Evolutionary conservation across 306 rosid genomes (phyloP).

Genomic region (Corylus avellana): DNA sequence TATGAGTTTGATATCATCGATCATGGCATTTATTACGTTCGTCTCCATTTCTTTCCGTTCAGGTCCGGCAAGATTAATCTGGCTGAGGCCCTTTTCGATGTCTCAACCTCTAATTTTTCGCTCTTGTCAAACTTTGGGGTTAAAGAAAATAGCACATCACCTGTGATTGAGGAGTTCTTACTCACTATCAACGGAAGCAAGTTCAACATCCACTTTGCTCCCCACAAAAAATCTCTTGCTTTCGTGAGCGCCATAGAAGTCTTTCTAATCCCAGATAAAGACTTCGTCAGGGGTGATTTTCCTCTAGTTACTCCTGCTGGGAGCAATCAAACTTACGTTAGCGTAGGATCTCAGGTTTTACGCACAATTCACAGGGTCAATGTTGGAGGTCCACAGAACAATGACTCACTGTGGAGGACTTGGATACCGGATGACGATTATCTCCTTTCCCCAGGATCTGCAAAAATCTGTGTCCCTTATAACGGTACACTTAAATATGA

Average conservation of each 20-base stretch:
- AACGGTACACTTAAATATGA: fast-evolving
- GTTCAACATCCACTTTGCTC: constrained; percentile 33
- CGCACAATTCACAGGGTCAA: constrained; percentile 37
- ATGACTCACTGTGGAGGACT: constrained; percentile 21
- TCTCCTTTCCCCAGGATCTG: background rate
- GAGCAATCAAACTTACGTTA: background rate
- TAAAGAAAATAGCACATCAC: background rate
- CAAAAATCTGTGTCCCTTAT: background rate
- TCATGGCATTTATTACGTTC: constrained; percentile 35
- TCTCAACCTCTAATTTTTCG: constrained; percentile 26
- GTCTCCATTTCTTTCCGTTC: constrained; percentile 57
- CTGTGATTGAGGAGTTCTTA: constrained; percentile 31
- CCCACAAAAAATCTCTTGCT: constrained; percentile 25
- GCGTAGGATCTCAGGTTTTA: background rate
- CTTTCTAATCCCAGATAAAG: constrained; percentile 23
- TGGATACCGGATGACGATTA: constrained; percentile 43
- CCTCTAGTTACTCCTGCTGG: background rate
- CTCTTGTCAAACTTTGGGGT: constrained; percentile 19
- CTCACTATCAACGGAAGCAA: background rate
- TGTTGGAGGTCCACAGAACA: constrained; percentile 35
- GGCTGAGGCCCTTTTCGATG: constrained; percentile 42
- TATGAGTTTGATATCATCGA: constrained; percentile 10
- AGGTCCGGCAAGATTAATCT: constrained; percentile 14
- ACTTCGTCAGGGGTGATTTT: fast-evolving
- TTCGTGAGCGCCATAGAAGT: constrained; percentile 60